Base-by-base conservation (phyloP, 805 yeast genomes). In the Zygotorulaspora danielsina region DNA sequence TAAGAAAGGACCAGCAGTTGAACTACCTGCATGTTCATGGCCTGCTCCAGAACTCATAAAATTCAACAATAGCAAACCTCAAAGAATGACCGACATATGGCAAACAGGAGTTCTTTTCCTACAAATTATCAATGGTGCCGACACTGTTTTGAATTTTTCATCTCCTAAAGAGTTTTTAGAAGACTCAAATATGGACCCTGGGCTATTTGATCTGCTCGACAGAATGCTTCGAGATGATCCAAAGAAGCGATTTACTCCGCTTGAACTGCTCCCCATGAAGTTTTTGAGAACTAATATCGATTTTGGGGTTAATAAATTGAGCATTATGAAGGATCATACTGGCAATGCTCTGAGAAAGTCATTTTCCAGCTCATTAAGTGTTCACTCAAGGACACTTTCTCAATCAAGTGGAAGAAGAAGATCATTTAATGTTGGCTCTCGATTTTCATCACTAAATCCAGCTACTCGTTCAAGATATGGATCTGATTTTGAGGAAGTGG, bases 401-500 rank as follows among this genome's bases (percentile, higher is more conserved):
- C 54, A 54, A 25, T 46, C 58, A 1, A 51, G 57, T 32, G 51
- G 54, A 5, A 40, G 60, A 24, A 60, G 73, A 48, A 59, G 72
- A 47, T 67, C 73, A 19, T 68, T 69, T 44, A 68, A 65, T 46
- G 61, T 61, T 24, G 67, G 69, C 7, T 56, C 69, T 5, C 51
- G 67, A 31, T 59, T 58, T 28, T 60, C 66, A 10, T 57, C 67
- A 16, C 29, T 39, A 16, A 57, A 59, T n/a, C 43, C 56, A 2
- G 39, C 54, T 4, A 49, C 59, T 4, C 46, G 49, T 63, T 87
- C 96, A 1, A 71, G 98, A 47, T 93, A 90, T 57, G 84, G 80
- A 3, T 78, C 89, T 46, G 99, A 93, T 58, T 93, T 94, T 62
- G 98, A 93, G 61, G 98, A 93, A 57, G 84, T 87, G 31, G 93